Base-by-base conservation (phyloP, 2,329 filamentous ascomycete genomes). In the Fusarium tricinctum region DNA sequence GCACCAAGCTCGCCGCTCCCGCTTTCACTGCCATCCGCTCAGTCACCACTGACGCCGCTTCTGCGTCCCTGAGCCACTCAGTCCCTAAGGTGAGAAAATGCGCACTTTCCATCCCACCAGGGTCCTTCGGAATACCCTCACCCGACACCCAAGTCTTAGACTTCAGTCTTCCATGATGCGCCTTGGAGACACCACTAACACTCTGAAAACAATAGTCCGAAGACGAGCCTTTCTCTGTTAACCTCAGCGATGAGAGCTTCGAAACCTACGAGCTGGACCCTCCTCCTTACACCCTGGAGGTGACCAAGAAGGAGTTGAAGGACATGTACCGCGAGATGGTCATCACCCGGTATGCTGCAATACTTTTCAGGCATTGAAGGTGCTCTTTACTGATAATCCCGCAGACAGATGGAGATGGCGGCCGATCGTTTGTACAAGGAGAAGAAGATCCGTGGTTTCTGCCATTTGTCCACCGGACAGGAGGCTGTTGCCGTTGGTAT, bases 401-500 rank as follows among this genome's bases (percentile, higher is more conserved):
- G 66, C 75, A 97, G 94, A 84, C 96, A 97, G 82, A 97, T 99
- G 96, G 96, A 99, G 85, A 97, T 99, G 95, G 94, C 95, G 73
- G 94, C 96, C 84, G 96, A 99, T 81, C 90, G 95, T 80, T 87
- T 99, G 78, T 99, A 99, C 92, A 99, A 99, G 88, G 96, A 98
- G 87, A 99, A 99, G 91, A 98, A 99, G 89, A 98, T 99, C 77
- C 92, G 96, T 77, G 96, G 96, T 85, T 99, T 99, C 92, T 99
- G 96, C 86, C 96, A 99, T 85, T 84, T 99, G 82, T 98, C 96
- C 62, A 97, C 92, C 63, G 96, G 96, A 69, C 96, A 99, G 84
- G 96, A 99, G 88, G 96, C 96, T 71, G 96, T 99, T 72, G 94
- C 96, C 62, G 91, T 94, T 75, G 96, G 96, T 80, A 98, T 99